These are phyloP conservation scores for Bisporella sp. DNA, from an alignment of 2,329 filamentous ascomycete genomes.

Conservation along the genomic window DNA sequence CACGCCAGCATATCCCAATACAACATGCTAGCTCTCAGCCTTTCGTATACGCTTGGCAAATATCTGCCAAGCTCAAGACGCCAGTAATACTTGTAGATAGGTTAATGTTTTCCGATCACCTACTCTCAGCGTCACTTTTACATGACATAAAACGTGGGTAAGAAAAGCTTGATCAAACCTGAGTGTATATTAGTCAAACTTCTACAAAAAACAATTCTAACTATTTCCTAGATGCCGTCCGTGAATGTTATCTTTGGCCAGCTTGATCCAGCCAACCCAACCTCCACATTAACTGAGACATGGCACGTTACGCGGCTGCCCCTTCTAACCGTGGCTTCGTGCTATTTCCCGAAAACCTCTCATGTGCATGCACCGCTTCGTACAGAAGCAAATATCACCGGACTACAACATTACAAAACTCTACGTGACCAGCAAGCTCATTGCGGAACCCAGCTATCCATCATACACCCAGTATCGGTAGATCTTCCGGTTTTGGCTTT, in stretches of 20 bases:
- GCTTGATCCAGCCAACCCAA: conserved; percentile 11
- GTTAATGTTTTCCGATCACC: conserved; percentile 22
- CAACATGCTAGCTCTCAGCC: conserved; percentile 23
- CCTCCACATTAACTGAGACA: conserved; percentile 18
- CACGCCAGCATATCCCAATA: conserved; percentile 1
- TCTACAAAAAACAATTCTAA: neutral
- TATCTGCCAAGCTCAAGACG: conserved; percentile 24
- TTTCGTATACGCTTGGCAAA: conserved; percentile 24
- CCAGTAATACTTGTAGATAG: conserved; percentile 22
- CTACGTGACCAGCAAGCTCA: conserved; percentile 23
- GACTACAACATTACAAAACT: conserved; percentile 11
- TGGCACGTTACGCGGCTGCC: conserved; percentile 20
- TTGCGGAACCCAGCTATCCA: conserved; percentile 14
- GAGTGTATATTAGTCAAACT: neutral
- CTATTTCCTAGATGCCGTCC: conserved; percentile 8
- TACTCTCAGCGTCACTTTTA: conserved; percentile 21
- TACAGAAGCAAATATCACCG: conserved; percentile 21
- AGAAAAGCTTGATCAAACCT: neutral
- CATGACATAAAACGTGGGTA: conserved; percentile 4
- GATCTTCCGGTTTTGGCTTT: conserved; percentile 23
- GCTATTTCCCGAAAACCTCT: conserved; percentile 23
- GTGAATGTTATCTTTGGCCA: conserved; percentile 22
- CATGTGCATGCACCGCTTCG: conserved; percentile 26
- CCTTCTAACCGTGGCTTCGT: conserved; percentile 20
- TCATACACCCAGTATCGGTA: conserved; percentile 24